Evolutionary conservation across 2,329 filamentous ascomycete species (phyloP).

Genomic region (Colletotrichum higginsianum): DNA sequence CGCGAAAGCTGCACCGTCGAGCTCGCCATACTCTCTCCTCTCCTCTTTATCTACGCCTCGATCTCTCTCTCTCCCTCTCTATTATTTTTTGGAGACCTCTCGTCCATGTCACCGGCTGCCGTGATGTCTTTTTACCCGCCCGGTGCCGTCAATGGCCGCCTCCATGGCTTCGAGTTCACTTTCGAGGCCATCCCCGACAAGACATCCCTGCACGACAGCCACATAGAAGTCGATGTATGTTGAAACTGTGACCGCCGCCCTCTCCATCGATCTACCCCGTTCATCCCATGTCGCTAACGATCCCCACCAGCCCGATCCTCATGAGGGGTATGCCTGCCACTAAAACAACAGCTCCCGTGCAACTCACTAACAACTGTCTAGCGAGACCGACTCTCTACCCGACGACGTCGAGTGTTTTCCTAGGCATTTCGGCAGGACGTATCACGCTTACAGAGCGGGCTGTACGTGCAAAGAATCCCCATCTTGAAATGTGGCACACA

Average conservation of each 20-base stretch:
- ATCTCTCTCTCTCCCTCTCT: too few relatives aligned
- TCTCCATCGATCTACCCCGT: constrained; percentile 6
- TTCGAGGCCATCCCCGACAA: constrained; percentile 43
- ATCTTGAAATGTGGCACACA: too few relatives aligned
- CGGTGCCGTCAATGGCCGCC: constrained; percentile 28
- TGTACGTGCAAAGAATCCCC: constrained; percentile 53
- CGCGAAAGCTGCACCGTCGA: neutral
- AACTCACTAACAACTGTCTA: constrained; percentile 16
- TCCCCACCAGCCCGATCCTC: constrained; percentile 36
- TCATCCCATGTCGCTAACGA: constrained; percentile 37
- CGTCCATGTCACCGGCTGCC: constrained; percentile 21
- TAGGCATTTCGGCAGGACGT: constrained; percentile 61
- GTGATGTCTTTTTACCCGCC: constrained; percentile 37
- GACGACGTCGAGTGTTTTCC: constrained; percentile 60
- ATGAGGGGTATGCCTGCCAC: constrained; percentile 38
- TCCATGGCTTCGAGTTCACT: constrained; percentile 42
- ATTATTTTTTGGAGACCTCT: neutral
- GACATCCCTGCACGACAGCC: constrained; percentile 42
- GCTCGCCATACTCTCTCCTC: neutral
- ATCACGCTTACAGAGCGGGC: constrained; percentile 63
- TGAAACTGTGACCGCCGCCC: neutral
- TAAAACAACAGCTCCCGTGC: neutral
- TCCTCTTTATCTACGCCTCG: neutral
- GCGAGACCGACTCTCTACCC: constrained; percentile 55
- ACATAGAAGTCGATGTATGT: constrained; percentile 41